Evolutionary conservation across 805 yeast species (phyloP).

Genomic region (Suhomyces tanzawaensis): DNA sequence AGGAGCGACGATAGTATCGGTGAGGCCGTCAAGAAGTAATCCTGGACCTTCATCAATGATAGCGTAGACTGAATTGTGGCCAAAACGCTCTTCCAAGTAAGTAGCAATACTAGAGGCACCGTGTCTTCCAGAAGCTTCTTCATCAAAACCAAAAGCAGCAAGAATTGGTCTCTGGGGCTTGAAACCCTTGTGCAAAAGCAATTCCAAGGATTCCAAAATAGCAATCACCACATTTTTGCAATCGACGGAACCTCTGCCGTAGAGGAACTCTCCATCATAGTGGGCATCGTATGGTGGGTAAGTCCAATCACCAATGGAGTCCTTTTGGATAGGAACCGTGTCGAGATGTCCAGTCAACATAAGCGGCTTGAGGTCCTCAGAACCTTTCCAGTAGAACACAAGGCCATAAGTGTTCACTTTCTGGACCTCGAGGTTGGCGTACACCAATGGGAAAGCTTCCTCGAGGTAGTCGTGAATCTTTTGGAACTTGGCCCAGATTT

Average conservation of each 20-base stretch:
- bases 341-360: conserved; percentile 77
- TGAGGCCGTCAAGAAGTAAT: conserved; percentile 23
- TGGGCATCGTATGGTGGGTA: conserved; percentile 59
- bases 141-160: conserved; percentile 75
- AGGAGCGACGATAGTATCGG: conserved; percentile 56
- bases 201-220: conserved; percentile 58
- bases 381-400: conserved; percentile 62
- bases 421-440: conserved; percentile 47
- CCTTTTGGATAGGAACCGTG: conserved; percentile 71
- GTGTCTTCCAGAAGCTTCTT: conserved; percentile 62
- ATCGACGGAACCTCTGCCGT: conserved; percentile 80
- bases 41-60: conserved; percentile 70
- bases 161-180: conserved; percentile 62
- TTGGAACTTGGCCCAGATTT: conserved; percentile 41
- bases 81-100: conserved; percentile 52
- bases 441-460: conserved; percentile 53
- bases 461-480: conserved; percentile 53
- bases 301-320: conserved; percentile 57
- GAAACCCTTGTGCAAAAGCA: conserved; percentile 49
- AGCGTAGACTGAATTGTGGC: conserved; percentile 56
- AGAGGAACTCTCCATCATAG: conserved; percentile 62
- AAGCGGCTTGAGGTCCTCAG: conserved; percentile 60
- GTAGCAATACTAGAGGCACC: conserved; percentile 60
- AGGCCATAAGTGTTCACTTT: conserved; percentile 62
- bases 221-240: conserved; percentile 69